These are phyloP conservation scores for Magnusiomyces fungicola DNA, from an alignment of 1,139 yeast genomes.

Conservation along the genomic window DNA sequence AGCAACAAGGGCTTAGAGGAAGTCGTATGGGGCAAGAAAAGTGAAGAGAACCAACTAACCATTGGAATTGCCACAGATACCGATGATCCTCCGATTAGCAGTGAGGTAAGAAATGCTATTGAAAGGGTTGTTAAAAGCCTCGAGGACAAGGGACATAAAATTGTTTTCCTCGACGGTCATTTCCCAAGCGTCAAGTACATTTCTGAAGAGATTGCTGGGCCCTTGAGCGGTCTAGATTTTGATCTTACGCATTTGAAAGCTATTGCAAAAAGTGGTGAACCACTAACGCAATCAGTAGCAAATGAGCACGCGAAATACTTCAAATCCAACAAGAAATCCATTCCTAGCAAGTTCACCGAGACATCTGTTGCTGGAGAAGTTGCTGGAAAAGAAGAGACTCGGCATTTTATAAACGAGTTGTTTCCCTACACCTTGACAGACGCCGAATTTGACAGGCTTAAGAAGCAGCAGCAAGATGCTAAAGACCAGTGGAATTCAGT, in stretches of 20 bases:
- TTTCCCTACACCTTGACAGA: neutral
- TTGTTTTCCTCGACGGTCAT: slow-evolving; percentile 5
- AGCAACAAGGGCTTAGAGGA: slow-evolving; percentile 36
- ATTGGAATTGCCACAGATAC: slow-evolving; percentile 12
- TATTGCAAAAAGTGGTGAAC: slow-evolving; percentile 12
- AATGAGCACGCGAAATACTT: slow-evolving; percentile 5
- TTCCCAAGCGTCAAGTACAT: slow-evolving; percentile 8
- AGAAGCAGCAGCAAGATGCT: slow-evolving; percentile 1
- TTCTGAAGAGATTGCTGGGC: slow-evolving; percentile 8
- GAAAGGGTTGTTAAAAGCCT: slow-evolving; percentile 7
- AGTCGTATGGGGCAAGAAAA: slow-evolving; percentile 23
- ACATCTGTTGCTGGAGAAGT: neutral
- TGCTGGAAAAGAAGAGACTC: neutral
- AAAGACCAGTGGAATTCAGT: slow-evolving; percentile 11
- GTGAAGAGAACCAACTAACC: neutral
- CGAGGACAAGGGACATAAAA: slow-evolving; percentile 8
- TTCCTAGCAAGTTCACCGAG: slow-evolving; percentile 1
- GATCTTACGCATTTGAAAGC: slow-evolving; percentile 7
- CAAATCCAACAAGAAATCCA: too few species aligned
- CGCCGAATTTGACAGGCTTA: slow-evolving; percentile 1
- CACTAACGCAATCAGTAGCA: slow-evolving; percentile 11
- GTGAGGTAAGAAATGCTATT: slow-evolving; percentile 8
- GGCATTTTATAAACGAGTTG: slow-evolving; percentile 3
- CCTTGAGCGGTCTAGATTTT: slow-evolving; percentile 10
- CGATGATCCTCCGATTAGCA: slow-evolving; percentile 5